Base-by-base conservation (phyloP, 768 basidiomycete genomes). In the Megacollybia marginata region DNA sequence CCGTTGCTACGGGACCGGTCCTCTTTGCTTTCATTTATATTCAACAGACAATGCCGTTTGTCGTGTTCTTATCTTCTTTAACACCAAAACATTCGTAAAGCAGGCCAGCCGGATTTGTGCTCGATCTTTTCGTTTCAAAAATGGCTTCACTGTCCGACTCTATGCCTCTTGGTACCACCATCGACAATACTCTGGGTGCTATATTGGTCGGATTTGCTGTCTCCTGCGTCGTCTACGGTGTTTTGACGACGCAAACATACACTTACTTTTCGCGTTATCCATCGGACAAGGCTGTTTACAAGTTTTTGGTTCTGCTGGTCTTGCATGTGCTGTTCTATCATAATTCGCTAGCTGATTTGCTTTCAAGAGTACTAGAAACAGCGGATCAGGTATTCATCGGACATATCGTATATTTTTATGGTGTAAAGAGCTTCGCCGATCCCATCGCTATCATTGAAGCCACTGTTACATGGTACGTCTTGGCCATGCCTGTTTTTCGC, bases 161-260 rank as follows among this genome's bases (percentile, higher is more conserved):
- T 40, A 15, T 40, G 15, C 15, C 19, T 8, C 38, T 5, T 15
- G 19, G 19, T 19, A 40, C 58, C 49, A 64, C 54, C 47, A 59
- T 75, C 47, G 62, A 72, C 49, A 72, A 68, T 55, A 83, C 83
- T 1, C 71, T 85, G 15, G 83, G 83, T 34, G 81, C 82, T 15
- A 63, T 76, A 42, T 73, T 83, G 53, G 57, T 82, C 42, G 83
- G 83, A 32, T 81, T 81, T 52, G 70, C 74, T 1, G 62, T 71
- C 38, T 74, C 83, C 5, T 75, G 71, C 54, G 67, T 60, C 45
- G 56, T 73, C n/a, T 82, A 76, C 59, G 82, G 82, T 16, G 66
- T 82, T 28, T 66, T 83, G 42, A 56, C 71, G 42, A 65, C 76
- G 13, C 82, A 84, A 60, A 64, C 72, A 9, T 76, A 74, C 60